Evolutionary conservation across 257 asterid genomes (phyloP).

Genomic region (Salvia hispanica): DNA sequence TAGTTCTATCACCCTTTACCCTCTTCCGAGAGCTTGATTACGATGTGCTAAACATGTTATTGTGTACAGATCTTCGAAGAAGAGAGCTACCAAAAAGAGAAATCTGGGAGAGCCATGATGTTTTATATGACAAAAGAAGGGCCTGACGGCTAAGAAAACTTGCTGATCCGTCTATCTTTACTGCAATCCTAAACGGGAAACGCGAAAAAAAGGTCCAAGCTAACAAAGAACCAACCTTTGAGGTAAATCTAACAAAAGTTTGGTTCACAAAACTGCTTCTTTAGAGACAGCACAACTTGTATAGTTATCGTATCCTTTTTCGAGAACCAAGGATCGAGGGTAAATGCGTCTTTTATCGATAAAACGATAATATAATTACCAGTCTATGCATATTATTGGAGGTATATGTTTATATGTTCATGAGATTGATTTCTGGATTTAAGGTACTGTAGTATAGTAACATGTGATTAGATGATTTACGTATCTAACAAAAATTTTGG

Average conservation of each 20-base stretch:
- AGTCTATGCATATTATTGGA: too few relatives aligned
- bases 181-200: neutral
- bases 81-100: constrained; percentile 54
- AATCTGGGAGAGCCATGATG: constrained; percentile 43
- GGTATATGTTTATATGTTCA: too few relatives aligned
- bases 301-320: too few relatives aligned
- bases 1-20: constrained; percentile 21
- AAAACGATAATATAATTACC: too few relatives aligned
- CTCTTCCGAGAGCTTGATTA: neutral
- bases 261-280: constrained; percentile 2
- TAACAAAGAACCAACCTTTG: constrained; percentile 7
- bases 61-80: constrained; percentile 46
- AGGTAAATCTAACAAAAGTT: constrained; percentile 14
- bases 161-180: neutral
- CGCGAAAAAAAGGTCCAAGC: constrained; percentile 3
- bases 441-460: too few relatives aligned
- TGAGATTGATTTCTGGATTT: too few relatives aligned
- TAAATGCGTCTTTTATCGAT: constrained; percentile 17
- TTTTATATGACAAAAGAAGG: too few relatives aligned
- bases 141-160: neutral
- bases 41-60: neutral
- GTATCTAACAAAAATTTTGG: too few relatives aligned
- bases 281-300: constrained; percentile 19
- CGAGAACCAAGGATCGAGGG: neutral
- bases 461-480: too few relatives aligned